Evolutionary conservation across 495 filamentous ascomycete genomes (phyloP), one percentile per base, ranked within the genome.

Genomic region (Daldinia grandis): DNA sequence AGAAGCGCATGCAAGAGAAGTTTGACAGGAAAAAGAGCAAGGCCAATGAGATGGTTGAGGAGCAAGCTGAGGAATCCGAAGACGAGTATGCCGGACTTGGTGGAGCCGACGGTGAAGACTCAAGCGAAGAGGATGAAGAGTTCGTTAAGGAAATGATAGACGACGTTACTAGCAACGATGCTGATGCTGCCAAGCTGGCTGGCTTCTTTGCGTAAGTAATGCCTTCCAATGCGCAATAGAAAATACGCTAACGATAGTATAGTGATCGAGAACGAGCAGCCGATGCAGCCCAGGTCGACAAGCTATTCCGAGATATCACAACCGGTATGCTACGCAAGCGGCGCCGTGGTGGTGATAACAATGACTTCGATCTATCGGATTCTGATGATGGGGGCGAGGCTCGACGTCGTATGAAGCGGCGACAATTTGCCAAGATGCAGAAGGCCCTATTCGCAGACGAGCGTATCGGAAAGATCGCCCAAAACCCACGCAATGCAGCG

Each of bases 71-170:
- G 72, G 95, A 99, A 82, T 98, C 96, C 0, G 96, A 98, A 76
- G 95, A 99, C 76, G 95, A 99, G 78, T 99, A 97, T 76, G 95
- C 94, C 33, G 96, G 96, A 2, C 83, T 98, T 42, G 96, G 96
- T 51, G 95, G 95, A 44, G 91, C 86, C 4, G 93, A 93, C 77
- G 94, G 95, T 55, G 96, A 99, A 65, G 93, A 93, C 40, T 91
- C 89, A 55, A 87, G 83, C 24, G 89, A 90, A 38, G 92, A 93
- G 62, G 87, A 91, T 54, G 81, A 84, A 31, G 84, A 83, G 10
- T 82, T 81, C 24, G 82, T 92, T 61, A 88, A 91, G 67, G 91
- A 93, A 77, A 95, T 98, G 88, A 95, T 98, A 73, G 94, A 99
- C 76, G 90, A 95, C 69, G 81, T 82, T 53, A 82, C 84, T 17